phyloP scores from a whole-genome alignment of 306 rosid genomes.

The Prunus kanzakura region DNA sequence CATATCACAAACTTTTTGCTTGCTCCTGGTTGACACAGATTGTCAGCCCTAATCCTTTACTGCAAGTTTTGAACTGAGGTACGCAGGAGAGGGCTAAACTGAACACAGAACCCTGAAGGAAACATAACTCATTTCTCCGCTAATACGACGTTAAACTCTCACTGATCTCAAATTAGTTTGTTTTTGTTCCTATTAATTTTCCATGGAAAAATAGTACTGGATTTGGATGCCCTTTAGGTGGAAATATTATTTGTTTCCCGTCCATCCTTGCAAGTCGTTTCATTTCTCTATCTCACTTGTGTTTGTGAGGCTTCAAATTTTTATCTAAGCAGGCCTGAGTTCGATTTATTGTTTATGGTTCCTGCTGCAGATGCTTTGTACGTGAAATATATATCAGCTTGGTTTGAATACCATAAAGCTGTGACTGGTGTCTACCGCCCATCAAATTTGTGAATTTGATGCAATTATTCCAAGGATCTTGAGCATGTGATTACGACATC shows the following conservation, averaged over 20 bases:
- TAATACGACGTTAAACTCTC: not conserved
- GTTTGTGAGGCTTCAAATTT: slow-evolving; percentile 3
- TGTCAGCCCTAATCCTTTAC: not conserved
- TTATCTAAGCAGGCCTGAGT: not conserved
- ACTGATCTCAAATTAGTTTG: not conserved
- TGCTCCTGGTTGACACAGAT: not conserved
- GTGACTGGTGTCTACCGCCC: not conserved
- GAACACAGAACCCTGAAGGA: not conserved
- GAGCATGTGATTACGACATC: not conserved
- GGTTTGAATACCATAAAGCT: not conserved
- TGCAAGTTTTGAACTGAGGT: not conserved
- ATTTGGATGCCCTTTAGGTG: not conserved
- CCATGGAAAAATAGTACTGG: not conserved
- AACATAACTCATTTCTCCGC: not conserved
- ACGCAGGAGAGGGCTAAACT: not conserved
- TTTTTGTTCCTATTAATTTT: not conserved
- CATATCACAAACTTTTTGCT: not conserved
- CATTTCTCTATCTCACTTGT: not conserved
- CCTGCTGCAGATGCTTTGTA: not conserved
- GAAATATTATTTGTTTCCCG: not conserved
- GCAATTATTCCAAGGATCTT: not conserved
- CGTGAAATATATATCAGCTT: not conserved
- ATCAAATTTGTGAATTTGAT: not conserved
- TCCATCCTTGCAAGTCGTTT: not conserved
- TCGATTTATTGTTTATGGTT: not conserved